phyloP scores from a whole-genome alignment of 495 filamentous ascomycete species.

The Penicillium odoratum region DNA sequence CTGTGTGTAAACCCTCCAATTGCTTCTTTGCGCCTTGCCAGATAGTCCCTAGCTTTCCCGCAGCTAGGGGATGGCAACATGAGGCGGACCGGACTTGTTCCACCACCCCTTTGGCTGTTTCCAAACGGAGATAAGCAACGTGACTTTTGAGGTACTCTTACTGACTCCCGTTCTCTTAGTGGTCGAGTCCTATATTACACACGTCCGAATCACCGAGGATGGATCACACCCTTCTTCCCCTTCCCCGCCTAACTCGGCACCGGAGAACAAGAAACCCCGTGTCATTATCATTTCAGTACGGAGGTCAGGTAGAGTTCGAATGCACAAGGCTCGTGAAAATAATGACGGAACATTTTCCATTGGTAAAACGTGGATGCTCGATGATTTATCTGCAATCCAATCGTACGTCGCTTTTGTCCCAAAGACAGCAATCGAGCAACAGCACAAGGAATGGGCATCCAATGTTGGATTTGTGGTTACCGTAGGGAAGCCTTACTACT shows the following conservation, averaged over 20 bases:
- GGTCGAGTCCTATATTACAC: slow-evolving; percentile 95
- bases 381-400: slow-evolving; percentile 78
- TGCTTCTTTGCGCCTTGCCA: not conserved
- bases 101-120: not conserved
- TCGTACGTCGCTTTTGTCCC: slow-evolving; percentile 64
- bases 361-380: slow-evolving; percentile 95
- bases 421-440: slow-evolving; percentile 55
- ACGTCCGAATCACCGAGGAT: slow-evolving; percentile 88
- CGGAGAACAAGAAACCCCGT: slow-evolving; percentile 79
- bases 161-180: slow-evolving; percentile 49
- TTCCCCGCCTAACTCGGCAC: slow-evolving; percentile 68
- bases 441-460: slow-evolving; percentile 74
- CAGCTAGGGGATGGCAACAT: slow-evolving; percentile 10
- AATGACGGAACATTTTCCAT: slow-evolving; percentile 92
- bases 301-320: slow-evolving; percentile 85
- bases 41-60: not conserved
- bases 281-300: slow-evolving; percentile 90
- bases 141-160: not conserved
- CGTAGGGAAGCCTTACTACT: slow-evolving; percentile 93
- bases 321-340: slow-evolving; percentile 97
- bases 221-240: slow-evolving; percentile 79
- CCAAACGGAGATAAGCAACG: not conserved
- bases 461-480: slow-evolving; percentile 85
- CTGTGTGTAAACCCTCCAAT: slow-evolving; percentile 51
- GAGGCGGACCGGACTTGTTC: not conserved